phyloP scores from a whole-genome alignment of 257 asterid genomes.

The Coffea eugenioides region DNA sequence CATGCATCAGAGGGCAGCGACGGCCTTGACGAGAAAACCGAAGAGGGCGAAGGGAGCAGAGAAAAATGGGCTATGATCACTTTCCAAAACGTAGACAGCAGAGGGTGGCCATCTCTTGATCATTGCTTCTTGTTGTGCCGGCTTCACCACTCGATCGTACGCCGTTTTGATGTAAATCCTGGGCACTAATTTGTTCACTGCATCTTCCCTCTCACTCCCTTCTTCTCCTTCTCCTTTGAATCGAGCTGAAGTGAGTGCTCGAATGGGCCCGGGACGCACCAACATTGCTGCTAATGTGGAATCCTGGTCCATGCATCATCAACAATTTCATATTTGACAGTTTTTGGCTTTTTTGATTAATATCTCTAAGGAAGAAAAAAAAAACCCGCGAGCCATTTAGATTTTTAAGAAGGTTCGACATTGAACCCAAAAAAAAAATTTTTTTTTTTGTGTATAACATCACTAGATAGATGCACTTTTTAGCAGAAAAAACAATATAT shows the following conservation, averaged over 20 bases:
- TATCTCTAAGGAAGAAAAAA: too few relatives aligned
- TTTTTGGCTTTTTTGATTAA: too few relatives aligned
- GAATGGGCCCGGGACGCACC: constrained; percentile 67
- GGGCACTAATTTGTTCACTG: constrained; percentile 38
- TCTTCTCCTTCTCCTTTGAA: constrained; percentile 24
- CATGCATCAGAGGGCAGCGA: constrained; percentile 20
- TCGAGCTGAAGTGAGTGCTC: constrained; percentile 47
- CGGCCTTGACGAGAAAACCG: constrained; percentile 59
- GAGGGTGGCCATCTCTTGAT: constrained; percentile 70
- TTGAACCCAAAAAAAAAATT: too few relatives aligned
- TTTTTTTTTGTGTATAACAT: too few relatives aligned
- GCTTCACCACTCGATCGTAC: constrained; percentile 46
- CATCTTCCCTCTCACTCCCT: constrained; percentile 7
- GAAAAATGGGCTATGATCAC: constrained; percentile 87
- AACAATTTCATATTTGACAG: background rate
- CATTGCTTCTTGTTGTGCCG: constrained; percentile 74
- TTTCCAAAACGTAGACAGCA: constrained; percentile 54
- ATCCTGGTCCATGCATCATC: constrained; percentile 39
- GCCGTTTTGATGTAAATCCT: constrained; percentile 58
- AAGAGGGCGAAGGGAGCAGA: constrained; percentile 66
- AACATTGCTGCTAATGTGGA: constrained; percentile 61
- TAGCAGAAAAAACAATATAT: background rate
- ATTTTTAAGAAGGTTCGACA: too few relatives aligned
- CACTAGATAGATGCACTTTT: too few relatives aligned
- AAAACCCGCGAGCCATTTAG: too few relatives aligned